Base-by-base conservation (phyloP, 768 basidiomycete genomes). In the Krasilnikovozyma curviuscula region DNA sequence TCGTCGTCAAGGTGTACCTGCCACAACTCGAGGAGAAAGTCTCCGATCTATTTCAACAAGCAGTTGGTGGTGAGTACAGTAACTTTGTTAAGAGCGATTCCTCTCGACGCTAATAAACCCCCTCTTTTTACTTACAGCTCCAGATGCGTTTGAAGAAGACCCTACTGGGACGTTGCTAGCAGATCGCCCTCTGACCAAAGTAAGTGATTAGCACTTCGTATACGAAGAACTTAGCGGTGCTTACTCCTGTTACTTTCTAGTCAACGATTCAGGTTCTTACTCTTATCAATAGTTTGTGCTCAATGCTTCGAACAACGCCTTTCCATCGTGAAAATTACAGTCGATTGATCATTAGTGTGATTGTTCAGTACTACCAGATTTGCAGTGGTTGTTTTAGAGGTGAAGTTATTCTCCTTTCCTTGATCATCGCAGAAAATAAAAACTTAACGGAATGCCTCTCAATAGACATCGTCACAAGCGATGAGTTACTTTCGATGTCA, bases 11-110 rank as follows among this genome's bases (percentile, higher is more conserved):
- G 48, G 81, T 85, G 1, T 97, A 91, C 67, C 66, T 97, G 39
- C 91, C 91, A 0, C 89, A 93, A 62, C 64, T 98, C 50, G 89
- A 95, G 61, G 89, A 95, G 61, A 88, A 85, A 61, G 84, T 91
- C 40, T 78, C 81, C 1, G 69, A 73, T 43, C 66, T 93, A 18
- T 89, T 93, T 65, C 85, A 85, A 60, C 74, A 81, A 47, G 78
- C 84, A 6, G 77, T 89, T 23, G 76, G 77, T 19, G 77, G 55
- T 54, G 41, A 27, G 55, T 49, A 7, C 10, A 7, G 29, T 23
- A 10, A 19, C 33, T 54, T 9, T n/a, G 33, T 37, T 37, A 37
- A 37, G 4, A 10, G 18, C 35, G 23, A 18, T 12, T 10, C 35
- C 18, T 37, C 24, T 12, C 35, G 23, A 37, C 35, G 10, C 10